Percentiles rank a stretch among this genome's conserved stretches.
Conservation (phyloP, 345 rosid genomes). For the Brassica juncea region DNA sequence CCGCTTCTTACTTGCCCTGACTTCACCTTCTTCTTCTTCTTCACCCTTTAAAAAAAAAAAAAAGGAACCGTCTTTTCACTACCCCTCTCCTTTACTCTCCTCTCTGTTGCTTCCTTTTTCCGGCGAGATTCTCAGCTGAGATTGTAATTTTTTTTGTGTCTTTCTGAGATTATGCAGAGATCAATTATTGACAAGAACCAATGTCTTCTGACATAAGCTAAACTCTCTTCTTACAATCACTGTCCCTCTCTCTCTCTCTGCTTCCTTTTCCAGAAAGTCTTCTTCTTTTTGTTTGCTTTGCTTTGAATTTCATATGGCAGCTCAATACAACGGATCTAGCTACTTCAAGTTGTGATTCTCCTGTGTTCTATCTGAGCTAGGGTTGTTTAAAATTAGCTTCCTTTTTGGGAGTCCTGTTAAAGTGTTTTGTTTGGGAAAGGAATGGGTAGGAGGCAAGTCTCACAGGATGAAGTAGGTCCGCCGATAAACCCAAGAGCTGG, state of each 20-base stretch:
- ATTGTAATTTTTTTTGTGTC: constrained; percentile 3
- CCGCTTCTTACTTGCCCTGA: constrained; percentile 28
- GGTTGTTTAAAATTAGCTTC: constrained; percentile 5
- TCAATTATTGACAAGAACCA: constrained; percentile 39
- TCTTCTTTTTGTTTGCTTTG: background rate
- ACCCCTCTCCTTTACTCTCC: background rate
- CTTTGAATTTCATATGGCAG: constrained; percentile 19
- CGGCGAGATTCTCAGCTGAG: constrained; percentile 29
- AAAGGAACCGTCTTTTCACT: constrained; percentile 38
- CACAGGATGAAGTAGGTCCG: constrained; percentile 80
- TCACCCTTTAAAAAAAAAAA: constrained; percentile 8
- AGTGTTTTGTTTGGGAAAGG: constrained; percentile 40
- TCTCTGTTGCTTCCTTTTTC: constrained; percentile 16
- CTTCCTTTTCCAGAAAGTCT: background rate
- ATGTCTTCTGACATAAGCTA: constrained; percentile 96
- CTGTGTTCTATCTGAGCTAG: constrained; percentile 26
- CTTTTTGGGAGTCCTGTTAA: constrained; percentile 1
- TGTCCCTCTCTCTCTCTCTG: constrained; percentile 20
- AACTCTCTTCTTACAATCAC: background rate
- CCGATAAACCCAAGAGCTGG: constrained; percentile 85
- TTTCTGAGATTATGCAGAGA: constrained; percentile 25
- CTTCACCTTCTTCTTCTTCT: constrained; percentile 6
- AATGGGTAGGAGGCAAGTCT: constrained; percentile 78
- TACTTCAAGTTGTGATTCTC: constrained; percentile 9
- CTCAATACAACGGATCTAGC: constrained; percentile 25